Conservation (phyloP, 805 yeast genomes). For the Martiniozyma abietophila region DNA sequence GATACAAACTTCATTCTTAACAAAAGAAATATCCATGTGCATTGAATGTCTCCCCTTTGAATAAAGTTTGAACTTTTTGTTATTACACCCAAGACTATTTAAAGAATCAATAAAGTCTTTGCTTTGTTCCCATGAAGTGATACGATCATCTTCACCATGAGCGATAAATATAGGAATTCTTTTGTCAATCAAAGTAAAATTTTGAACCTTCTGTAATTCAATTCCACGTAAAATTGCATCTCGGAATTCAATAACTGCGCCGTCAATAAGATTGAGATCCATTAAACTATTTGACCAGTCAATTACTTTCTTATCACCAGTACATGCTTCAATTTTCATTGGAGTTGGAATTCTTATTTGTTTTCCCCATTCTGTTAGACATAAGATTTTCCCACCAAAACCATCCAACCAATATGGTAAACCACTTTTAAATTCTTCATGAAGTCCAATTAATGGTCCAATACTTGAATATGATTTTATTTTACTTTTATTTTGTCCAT, state of each 20-base stretch:
- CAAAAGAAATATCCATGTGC: constrained; percentile 35
- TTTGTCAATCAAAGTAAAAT: constrained; percentile 28
- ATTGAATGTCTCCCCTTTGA: constrained; percentile 35
- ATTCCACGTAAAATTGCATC: constrained; percentile 59
- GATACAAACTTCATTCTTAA: too few species aligned
- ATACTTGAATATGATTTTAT: constrained; percentile 39
- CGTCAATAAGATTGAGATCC: constrained; percentile 34
- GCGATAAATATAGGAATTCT: constrained; percentile 42
- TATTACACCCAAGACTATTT: constrained; percentile 18
- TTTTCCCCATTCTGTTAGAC: constrained; percentile 37
- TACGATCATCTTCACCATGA: constrained; percentile 57
- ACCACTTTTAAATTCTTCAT: constrained; percentile 49
- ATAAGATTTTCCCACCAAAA: constrained; percentile 30
- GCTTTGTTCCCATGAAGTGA: constrained; percentile 46
- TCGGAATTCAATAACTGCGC: constrained; percentile 43
- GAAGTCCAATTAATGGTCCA: constrained; percentile 53
- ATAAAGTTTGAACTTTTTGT: constrained; percentile 17
- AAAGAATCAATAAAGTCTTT: constrained; percentile 30
- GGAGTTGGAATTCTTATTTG: constrained; percentile 39
- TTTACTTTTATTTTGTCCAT: constrained; percentile 31
- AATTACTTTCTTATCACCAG: constrained; percentile 38
- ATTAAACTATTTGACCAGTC: constrained; percentile 36
- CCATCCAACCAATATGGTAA: constrained; percentile 25
- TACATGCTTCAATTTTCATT: constrained; percentile 43
- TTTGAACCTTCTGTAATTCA: constrained; percentile 30